These are phyloP conservation scores for Annona squamosa DNA, from an alignment of 164 flowering plant genomes.

Conservation along the genomic window DNA sequence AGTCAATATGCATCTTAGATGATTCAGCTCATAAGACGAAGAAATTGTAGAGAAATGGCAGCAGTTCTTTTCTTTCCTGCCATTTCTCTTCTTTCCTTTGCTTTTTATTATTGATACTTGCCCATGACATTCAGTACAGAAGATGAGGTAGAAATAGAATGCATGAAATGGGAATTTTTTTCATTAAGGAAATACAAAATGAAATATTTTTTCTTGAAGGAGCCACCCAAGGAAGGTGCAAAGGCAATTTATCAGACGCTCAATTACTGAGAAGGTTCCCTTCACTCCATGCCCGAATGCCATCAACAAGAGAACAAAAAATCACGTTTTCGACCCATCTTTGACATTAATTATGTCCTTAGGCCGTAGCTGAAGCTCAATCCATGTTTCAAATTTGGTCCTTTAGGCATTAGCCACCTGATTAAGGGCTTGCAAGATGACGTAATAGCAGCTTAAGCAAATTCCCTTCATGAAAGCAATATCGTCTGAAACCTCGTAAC, in stretches of 20 bases:
- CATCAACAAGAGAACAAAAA: neutral
- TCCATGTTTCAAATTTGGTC: neutral
- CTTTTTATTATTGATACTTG: too few species aligned
- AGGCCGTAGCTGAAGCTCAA: neutral
- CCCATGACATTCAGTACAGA: too few species aligned
- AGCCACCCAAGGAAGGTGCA: neutral
- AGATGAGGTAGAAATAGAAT: too few species aligned
- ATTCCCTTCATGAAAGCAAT: neutral
- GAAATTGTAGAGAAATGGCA: neutral
- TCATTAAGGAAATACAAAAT: too few species aligned
- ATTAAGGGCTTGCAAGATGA: neutral
- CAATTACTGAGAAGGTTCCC: neutral
- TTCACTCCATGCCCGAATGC: neutral
- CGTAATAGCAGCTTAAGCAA: neutral
- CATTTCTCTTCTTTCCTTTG: too few species aligned
- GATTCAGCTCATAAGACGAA: neutral
- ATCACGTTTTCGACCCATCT: neutral
- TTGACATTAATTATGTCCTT: neutral
- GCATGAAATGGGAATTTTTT: too few species aligned
- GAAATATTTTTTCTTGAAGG: too few species aligned
- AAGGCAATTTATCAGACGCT: neutral
- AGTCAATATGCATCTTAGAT: neutral
- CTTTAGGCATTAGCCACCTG: neutral
- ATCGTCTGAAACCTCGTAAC: neutral
- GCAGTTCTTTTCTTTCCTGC: too few species aligned